Base-by-base conservation (phyloP, 164 flowering plant genomes). In the Malania oleifera region DNA sequence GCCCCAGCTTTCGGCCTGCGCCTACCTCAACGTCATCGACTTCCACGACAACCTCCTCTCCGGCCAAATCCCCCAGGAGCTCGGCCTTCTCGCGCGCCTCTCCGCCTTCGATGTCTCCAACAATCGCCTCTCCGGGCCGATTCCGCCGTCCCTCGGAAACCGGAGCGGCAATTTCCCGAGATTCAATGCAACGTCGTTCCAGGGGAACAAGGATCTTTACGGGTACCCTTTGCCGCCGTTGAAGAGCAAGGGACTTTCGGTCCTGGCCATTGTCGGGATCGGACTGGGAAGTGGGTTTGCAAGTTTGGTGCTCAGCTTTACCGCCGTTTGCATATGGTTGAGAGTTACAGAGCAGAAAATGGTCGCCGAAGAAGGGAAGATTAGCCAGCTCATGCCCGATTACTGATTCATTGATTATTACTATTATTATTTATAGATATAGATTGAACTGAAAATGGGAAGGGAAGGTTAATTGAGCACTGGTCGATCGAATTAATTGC, bases 281-380 rank as follows among this genome's bases (percentile, higher is more conserved):
- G 98, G 96, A 20, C 68, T 93, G 29, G 98, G 97, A 10, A 93
- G 98, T 61, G 98, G 98, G 51, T 52, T 87, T 9, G 64, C 88
- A 56, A 93, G 98, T 52, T 68, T 93, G 74, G 73, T 90, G 23
- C 60, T 93, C 13, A 93, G 98, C 56, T 93, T 93, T 40, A 82
- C 86, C 8, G 96, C 80, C 7, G 98, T 90, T 9, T 93, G 98
- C 65, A 62, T 86, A 17, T 92, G 97, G 98, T 72, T 92, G 76
- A 85, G 83, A 71, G 76, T 82, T 26, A 80, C 89, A 2, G 98
- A 92, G 54, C 77, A 74, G 61, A 78, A 81, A 60, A 67, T 79
- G 77, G 74, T 72, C 12, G 61, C 45, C 2, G 91, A 82, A 24
- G 89, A 87, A 71, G 93, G 85, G 7, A 85, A 89, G 72, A 81